Evolutionary conservation across 768 basidiomycete genomes (phyloP), one percentile per base, ranked within the genome.

Genomic region (Termitomyces sp.): DNA sequence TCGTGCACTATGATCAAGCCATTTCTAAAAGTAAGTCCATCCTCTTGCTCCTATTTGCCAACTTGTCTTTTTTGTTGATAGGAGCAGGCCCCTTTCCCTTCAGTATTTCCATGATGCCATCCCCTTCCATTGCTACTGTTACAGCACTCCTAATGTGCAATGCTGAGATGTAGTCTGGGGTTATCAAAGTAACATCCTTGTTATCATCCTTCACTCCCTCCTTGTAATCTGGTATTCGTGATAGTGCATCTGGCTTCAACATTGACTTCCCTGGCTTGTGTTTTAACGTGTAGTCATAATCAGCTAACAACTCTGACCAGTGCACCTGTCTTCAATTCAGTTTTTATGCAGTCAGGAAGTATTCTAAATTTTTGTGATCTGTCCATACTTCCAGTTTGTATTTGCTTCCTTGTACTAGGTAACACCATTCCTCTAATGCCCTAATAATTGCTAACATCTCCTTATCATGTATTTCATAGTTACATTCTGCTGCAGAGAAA

Each of bases 371-470:
- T n/a, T n/a, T n/a, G n/a, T n/a, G n/a, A n/a, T n/a, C n/a, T n/a
- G n/a, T n/a, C n/a, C n/a, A n/a, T n/a, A n/a, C n/a, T n/a, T n/a
- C n/a, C n/a, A n/a, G n/a, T n/a, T n/a, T n/a, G n/a, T n/a, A n/a
- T n/a, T n/a, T n/a, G n/a, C n/a, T n/a, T n/a, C n/a, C n/a, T n/a
- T n/a, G n/a, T 1, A 37, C 14, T 46, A 63, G 58, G 48, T 72
- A 70, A 24, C 64, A 24, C 71, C 67, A 70, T 32, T 67, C 56
- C 0, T 63, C 20, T 0, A 80, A 60, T 0, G 71, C 65, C 13
- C 64, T 27, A 7, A 82, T 67, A 43, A 83, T 73, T 1, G 77
- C 78, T 0, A 83, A 68, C 13, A 82, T 62, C 63, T 84, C 82
- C n/a, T n/a, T n/a, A n/a, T n/a, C n/a, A n/a, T n/a, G n/a, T n/a